Evolutionary conservation across 169 alveolate species (phyloP).

Genomic region (Plasmodium gonderi): DNA sequence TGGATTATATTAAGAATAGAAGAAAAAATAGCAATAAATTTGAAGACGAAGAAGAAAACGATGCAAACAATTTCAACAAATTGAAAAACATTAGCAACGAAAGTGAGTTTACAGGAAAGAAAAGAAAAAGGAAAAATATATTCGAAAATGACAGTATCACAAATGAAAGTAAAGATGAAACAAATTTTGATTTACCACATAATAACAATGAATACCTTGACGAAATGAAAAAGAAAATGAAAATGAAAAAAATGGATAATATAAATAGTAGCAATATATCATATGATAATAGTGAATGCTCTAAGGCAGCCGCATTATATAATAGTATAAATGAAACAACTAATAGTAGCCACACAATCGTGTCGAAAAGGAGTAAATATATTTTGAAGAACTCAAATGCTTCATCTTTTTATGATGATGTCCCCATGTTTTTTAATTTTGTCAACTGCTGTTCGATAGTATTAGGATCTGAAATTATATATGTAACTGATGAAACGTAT

Average conservation of each 20-base stretch:
- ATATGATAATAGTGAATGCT: slow-evolving; percentile 40
- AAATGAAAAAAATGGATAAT: not conserved
- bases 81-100: not conserved
- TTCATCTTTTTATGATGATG: slow-evolving; percentile 56
- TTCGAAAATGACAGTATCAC: slow-evolving; percentile 10
- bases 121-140: slow-evolving; percentile 42
- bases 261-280: slow-evolving; percentile 33
- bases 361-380: slow-evolving; percentile 72
- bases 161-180: not conserved
- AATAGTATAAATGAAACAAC: slow-evolving; percentile 70
- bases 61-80: not conserved
- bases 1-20: slow-evolving; percentile 12
- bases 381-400: slow-evolving; percentile 45
- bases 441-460: slow-evolving; percentile 61
- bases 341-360: slow-evolving; percentile 65
- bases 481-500: slow-evolving; percentile 74
- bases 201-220: not conserved
- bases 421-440: slow-evolving; percentile 66
- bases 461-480: slow-evolving; percentile 71
- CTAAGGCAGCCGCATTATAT: slow-evolving; percentile 30
- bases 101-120: slow-evolving; percentile 1
- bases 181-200: not conserved
- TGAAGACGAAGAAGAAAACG: not conserved
- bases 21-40: not conserved
- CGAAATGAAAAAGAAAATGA: slow-evolving; percentile 1